Evolutionary conservation across 345 rosid genomes (phyloP).

Genomic region (Salix dunnii): DNA sequence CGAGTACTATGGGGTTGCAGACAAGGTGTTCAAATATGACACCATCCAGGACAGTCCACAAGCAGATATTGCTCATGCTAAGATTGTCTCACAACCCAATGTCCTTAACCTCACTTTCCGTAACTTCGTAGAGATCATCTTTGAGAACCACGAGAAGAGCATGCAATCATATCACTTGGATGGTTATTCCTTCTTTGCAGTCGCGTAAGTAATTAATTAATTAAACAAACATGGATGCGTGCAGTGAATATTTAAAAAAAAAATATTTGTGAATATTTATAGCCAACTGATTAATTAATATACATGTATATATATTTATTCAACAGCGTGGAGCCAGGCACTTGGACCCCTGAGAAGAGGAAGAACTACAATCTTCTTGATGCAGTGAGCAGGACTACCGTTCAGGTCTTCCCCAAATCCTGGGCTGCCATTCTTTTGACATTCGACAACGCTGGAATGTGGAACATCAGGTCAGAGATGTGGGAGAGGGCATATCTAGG

Average conservation of each 20-base stretch:
- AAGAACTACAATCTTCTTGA: conserved; percentile 33
- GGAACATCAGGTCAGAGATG: conserved; percentile 36
- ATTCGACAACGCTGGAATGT: conserved; percentile 37
- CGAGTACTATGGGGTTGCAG: conserved; percentile 24
- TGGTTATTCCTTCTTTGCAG: conserved; percentile 35
- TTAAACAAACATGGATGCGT: too few relatives aligned
- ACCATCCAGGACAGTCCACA: conserved; percentile 17
- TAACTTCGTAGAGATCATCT: conserved; percentile 30
- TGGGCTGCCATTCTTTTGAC: conserved; percentile 38
- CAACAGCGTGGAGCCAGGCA: conserved; percentile 31
- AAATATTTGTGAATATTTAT: neutral
- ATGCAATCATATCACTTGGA: conserved; percentile 32
- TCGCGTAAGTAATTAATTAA: conserved; percentile 24
- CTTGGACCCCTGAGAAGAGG: conserved; percentile 35
- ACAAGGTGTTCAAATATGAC: conserved; percentile 34
- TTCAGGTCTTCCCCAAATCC: conserved; percentile 35
- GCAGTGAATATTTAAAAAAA: too few relatives aligned
- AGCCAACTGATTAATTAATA: too few relatives aligned
- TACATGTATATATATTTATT: too few relatives aligned
- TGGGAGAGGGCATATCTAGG: conserved; percentile 29
- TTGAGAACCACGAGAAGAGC: conserved; percentile 31
- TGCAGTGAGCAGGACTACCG: conserved; percentile 36
- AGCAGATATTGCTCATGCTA: neutral
- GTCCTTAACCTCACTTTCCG: conserved; percentile 33
- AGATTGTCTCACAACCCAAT: conserved; percentile 12